Evolutionary conservation across 2,329 filamentous ascomycete species (phyloP).

Genomic region (Clarireedia sp.): DNA sequence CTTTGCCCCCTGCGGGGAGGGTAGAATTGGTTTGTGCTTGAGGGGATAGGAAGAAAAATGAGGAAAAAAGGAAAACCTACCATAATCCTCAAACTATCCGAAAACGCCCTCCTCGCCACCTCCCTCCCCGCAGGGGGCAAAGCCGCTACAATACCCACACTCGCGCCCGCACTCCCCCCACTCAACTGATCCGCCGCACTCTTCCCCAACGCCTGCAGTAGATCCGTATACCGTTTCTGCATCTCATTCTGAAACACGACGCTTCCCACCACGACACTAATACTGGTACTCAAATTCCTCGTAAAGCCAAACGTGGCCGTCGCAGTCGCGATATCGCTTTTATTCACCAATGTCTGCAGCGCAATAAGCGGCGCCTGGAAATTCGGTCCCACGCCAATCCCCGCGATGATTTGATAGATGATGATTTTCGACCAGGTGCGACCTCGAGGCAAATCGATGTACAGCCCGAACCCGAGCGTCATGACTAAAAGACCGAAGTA

Average conservation of each 20-base stretch:
- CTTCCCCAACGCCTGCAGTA: conserved; percentile 20
- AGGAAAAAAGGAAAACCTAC: background rate
- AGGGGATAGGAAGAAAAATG: background rate
- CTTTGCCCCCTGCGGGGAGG: too few species aligned
- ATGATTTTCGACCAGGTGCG: conserved; percentile 47
- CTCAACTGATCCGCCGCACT: conserved; percentile 18
- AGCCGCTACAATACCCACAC: conserved; percentile 19
- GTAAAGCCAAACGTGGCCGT: conserved; percentile 56
- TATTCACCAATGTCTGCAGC: conserved; percentile 54
- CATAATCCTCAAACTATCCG: conserved; percentile 24
- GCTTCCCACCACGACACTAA: conserved; percentile 41
- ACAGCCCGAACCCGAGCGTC: conserved; percentile 56
- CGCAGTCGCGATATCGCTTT: conserved; percentile 58
- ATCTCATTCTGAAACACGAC: conserved; percentile 44
- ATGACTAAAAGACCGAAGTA: conserved; percentile 49
- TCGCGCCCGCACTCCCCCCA: conserved; percentile 24
- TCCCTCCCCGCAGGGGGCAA: conserved; percentile 18
- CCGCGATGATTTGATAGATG: conserved; percentile 54
- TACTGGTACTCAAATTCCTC: conserved; percentile 35
- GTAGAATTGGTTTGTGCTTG: background rate
- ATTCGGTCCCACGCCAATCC: conserved; percentile 58
- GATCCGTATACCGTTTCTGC: conserved; percentile 19
- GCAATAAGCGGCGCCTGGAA: conserved; percentile 64
- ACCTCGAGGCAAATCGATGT: conserved; percentile 52
- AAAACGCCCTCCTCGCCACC: conserved; percentile 21